Base-by-base conservation (phyloP, 192 early-diverging fungal genomes). In the Backusella sp. region DNA sequence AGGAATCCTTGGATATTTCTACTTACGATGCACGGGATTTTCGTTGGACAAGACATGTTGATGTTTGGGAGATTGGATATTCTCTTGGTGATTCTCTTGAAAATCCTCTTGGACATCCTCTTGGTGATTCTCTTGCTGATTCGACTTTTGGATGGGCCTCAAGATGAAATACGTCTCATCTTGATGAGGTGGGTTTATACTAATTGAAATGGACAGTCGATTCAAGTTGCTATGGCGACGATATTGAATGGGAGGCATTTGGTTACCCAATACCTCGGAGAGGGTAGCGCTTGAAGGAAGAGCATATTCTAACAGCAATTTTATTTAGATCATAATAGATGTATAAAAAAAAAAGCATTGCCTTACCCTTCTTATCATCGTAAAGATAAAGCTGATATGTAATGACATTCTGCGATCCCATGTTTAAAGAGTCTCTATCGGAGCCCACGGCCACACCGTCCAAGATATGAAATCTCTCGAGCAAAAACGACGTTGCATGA, bases 391-490 rank as follows among this genome's bases (percentile, higher is more conserved):
- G 80, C 7, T 73, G 67, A 53, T 77, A 81, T n/a, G 42, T 66
- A 23, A 70, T 73, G 49, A 67, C 36, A 41, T 49, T 34, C 30
- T 59, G 36, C 3, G 73, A 46, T 1, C 77, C 36, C 8, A 74
- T 42, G 30, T 36, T 26, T 6, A 41, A 6, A 2, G 26, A 46
- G 21, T 66, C 28, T 14, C n/a, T 74, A 59, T 37, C 73, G 11
- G 35, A 30, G 6, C 70, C 41, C 1, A 28, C 23, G 0, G 35
- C 73, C 2, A 74, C 14, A n/a, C 73, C 73, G 44, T 74, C 65
- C 59, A 66, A 67, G 7, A 74, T 75, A n/a, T 79, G 76, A 56
- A 89, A 83, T 28, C 70, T 83, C 28, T 89, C 86, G 15, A 89
- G 67, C 0, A 82, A 44, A 56, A 84, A 77, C 32, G 76, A 72